Evolutionary conservation across 306 rosid genomes (phyloP), one percentile per base, ranked within the genome.

Genomic region (Prunus kanzakura): DNA sequence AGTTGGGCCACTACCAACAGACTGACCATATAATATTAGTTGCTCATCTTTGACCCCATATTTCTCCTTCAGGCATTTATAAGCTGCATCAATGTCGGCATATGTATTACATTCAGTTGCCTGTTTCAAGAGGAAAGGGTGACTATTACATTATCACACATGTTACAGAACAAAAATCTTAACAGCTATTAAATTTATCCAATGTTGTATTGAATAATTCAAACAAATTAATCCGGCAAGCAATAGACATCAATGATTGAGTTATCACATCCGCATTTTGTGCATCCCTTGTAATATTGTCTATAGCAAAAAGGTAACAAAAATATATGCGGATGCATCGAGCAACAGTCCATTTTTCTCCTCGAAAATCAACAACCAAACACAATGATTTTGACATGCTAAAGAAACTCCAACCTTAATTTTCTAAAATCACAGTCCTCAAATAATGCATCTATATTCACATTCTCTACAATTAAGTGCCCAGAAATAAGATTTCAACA

Each of bases 1-100:
- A 6, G 97, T 93, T 67, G 97, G 98, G 47, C 98, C 98, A 74
- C 97, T 93, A 66, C 98, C 97, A 82, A 93, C 97, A 73, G 97
- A 93, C 72, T 91, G 98, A 75, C 98, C 98, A 75, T 93, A 91
- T 75, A 91, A 79, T 83, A 93, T 91, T 73, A 93, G 87, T 64
- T 93, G 93, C 27, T 93, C 96, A 74, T 93, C 96, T 79, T 86
- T 88, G 51, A 91, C 91, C 65, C 91, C 96, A 9, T 87, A 93
- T 77, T 90, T 80, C 85, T 93, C 98, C 82, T 88, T 89, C 67
- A 91, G 92, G 86, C 93, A 93, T 80, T 90, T 87, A 81, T 93
- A 91, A 54, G 93, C 97, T 71, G 97, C 96, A 74, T 90, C 96
- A 76, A 93, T 91, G 87, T 93, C 97, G 54, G 97, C 89, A 81